Evolutionary conservation across 495 filamentous ascomycete species (phyloP).

Genomic region (Penicillium turbatum): DNA sequence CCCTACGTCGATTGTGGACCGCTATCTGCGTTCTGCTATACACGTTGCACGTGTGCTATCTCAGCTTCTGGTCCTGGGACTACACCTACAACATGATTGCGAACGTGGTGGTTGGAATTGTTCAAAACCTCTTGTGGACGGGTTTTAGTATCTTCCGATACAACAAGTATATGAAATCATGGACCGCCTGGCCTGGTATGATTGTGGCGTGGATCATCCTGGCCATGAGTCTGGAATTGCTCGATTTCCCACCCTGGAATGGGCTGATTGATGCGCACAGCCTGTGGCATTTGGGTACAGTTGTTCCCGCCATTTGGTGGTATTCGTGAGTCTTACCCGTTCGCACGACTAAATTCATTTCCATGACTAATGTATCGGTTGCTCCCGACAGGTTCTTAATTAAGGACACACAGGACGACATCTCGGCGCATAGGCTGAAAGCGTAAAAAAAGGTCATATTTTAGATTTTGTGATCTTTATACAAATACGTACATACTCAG

Average conservation of each 20-base stretch:
- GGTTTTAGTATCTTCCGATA: conserved; percentile 76
- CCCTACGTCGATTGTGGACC: conserved; percentile 69
- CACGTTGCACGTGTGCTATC: conserved; percentile 72
- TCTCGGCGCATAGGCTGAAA: conserved; percentile 51
- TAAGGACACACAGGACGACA: conserved; percentile 72
- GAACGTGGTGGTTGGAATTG: conserved; percentile 75
- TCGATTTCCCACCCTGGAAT: conserved; percentile 86
- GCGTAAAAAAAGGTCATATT: conserved; percentile 27
- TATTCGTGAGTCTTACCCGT: conserved; percentile 70
- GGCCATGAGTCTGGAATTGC: conserved; percentile 90
- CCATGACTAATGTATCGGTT: conserved; percentile 20
- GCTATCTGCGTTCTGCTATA: conserved; percentile 66
- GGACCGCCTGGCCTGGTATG: conserved; percentile 88
- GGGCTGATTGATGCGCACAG: conserved; percentile 90
- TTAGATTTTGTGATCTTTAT: conserved; percentile 2
- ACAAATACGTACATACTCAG: not conserved
- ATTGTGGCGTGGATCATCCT: conserved; percentile 89
- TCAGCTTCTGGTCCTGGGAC: conserved; percentile 83
- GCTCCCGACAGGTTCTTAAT: conserved; percentile 61
- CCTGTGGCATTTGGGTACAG: conserved; percentile 92
- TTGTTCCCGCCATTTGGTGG: conserved; percentile 84
- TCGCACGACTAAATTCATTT: not conserved
- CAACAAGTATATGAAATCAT: conserved; percentile 57
- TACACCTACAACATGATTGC: conserved; percentile 98
- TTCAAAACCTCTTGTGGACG: conserved; percentile 83